Percentiles rank a stretch among this genome's conserved stretches.
Evolutionary conservation across 2,329 filamentous ascomycete genomes (phyloP).

Genomic region (Fusarium siculi): DNA sequence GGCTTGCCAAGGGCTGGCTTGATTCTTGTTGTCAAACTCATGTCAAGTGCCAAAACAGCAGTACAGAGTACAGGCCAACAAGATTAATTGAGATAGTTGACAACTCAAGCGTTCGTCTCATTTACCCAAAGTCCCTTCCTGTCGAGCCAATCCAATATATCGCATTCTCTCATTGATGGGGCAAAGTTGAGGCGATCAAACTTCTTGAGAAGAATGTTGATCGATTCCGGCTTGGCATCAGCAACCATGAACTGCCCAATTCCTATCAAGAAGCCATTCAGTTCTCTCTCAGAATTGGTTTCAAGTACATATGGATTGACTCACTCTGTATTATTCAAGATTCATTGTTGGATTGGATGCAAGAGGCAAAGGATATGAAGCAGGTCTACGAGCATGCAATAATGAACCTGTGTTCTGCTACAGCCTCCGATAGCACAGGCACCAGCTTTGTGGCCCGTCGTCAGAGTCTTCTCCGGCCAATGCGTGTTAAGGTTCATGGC

Average conservation of each 20-base stretch:
- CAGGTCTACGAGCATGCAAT: not conserved
- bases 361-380: not conserved
- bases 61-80: not conserved
- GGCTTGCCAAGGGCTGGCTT: not conserved
- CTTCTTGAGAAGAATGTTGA: not conserved
- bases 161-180: not conserved
- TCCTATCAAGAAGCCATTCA: not conserved
- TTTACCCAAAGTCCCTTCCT: not conserved
- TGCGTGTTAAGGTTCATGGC: fast-evolving
- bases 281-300: fast-evolving
- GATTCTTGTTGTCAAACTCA: not conserved
- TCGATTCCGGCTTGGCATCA: not conserved
- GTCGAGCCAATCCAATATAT: not conserved
- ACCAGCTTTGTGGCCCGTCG: not conserved
- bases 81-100: not conserved
- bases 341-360: not conserved
- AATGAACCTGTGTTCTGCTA: not conserved
- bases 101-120: not conserved
- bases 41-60: fast-evolving
- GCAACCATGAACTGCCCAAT: fast-evolving
- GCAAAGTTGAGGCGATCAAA: not conserved
- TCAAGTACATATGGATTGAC: not conserved
- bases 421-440: not conserved
- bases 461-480: too few relatives aligned
- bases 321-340: not conserved